Base-by-base conservation (phyloP, 2,329 filamentous ascomycete genomes). In the Dryadomyces quercus-mongolicae region DNA sequence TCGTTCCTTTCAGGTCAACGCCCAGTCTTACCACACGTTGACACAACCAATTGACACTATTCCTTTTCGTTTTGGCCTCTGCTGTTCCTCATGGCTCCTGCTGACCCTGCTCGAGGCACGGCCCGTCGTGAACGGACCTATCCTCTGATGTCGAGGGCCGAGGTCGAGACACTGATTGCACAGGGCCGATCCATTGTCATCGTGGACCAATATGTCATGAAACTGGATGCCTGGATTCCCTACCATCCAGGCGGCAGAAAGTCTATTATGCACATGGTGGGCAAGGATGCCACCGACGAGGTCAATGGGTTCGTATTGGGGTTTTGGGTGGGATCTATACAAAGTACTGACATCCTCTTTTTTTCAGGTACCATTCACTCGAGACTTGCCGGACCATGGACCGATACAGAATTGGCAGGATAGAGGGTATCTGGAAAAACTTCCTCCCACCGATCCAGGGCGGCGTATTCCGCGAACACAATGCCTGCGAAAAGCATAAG, bases 191-290 rank as follows among this genome's bases (percentile, higher is more conserved):
- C 81, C 59, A 79, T 98, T 54, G 78, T 96, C 58, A 89, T 98
- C 53, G 75, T 93, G 56, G 82, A 95, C 61, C 77, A 82, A 56
- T 81, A 82, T 62, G 90, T 96, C 10, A 70, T 97, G 61, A 95
- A 90, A 71, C 83, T 89, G 36, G 92, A 97, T 68, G 77, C 85
- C 43, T 98, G 90, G 88, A 72, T 94, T 52, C 81, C 81, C 53
- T 96, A 87, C 64, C 93, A 97, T 64, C 93, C 93, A 13, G 93
- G 93, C 55, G 93, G 93, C 61, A 84, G 92, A 63, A 93, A 90
- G 70, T 81, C 92, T 54, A 94, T 98, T 60, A 74, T 82, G 66
- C 93, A 98, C 66, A 93, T 96, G 89, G 81, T 97, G 57, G 90
- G 90, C 58, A 82, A 86, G 70, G 90, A 95, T 80, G 92, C 89